Percentiles rank a stretch among this genome's conserved stretches.
phyloP scores from a whole-genome alignment of 1,284 basidiomycete genomes.

The Trichosporon sp. region DNA sequence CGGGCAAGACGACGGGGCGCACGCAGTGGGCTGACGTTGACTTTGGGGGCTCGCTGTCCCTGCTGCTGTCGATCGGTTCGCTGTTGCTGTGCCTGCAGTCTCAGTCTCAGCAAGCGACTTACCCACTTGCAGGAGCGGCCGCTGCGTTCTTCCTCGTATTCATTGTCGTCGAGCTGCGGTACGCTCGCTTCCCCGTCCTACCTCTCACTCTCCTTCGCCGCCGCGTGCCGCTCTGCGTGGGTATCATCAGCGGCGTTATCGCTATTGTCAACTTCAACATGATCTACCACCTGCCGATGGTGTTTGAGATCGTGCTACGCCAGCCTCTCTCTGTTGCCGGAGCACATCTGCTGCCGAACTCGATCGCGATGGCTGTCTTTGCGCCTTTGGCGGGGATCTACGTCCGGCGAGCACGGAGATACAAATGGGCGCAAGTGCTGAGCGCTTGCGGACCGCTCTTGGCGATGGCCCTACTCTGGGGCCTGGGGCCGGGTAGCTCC shows the following conservation, averaged over 20 bases:
- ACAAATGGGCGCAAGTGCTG: constrained; percentile 24
- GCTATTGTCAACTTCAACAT: constrained; percentile 35
- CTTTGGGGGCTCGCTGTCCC: constrained; percentile 22
- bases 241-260: constrained; percentile 25
- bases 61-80: constrained; percentile 25
- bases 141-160: constrained; percentile 21
- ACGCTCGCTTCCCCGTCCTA: constrained; percentile 25
- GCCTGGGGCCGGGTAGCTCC: constrained; percentile 10
- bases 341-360: constrained; percentile 29
- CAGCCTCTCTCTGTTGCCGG: constrained; percentile 21
- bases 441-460: constrained; percentile 25
- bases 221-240: constrained; percentile 25
- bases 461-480: constrained; percentile 23
- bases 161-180: constrained; percentile 25
- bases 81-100: constrained; percentile 23
- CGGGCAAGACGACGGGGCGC: neutral
- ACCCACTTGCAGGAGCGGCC: neutral
- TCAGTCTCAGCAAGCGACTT: neutral
- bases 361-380: constrained; percentile 24
- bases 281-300: constrained; percentile 31
- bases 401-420: constrained; percentile 21
- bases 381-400: constrained; percentile 25
- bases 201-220: constrained; percentile 22
- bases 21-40: constrained; percentile 17
- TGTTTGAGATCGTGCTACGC: constrained; percentile 29